These are phyloP conservation scores for Coemansia sp. DNA, from an alignment of 192 early-diverging fungal genomes.

Conservation along the genomic window DNA sequence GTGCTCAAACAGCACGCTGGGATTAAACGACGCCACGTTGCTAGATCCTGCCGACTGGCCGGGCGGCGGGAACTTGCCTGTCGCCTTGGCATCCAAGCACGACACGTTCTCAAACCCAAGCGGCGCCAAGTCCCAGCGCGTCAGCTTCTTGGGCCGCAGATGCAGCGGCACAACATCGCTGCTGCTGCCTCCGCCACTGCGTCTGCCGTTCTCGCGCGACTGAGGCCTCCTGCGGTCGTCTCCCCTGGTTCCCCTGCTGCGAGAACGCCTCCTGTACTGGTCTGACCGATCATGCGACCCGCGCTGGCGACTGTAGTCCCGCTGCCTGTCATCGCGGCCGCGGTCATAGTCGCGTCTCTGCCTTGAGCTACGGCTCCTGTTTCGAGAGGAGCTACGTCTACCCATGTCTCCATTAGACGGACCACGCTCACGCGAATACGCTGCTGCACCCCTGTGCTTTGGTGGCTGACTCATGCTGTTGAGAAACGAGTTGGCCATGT, in stretches of 20 bases:
- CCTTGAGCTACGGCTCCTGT: conserved; percentile 47
- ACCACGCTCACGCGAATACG: conserved; percentile 6
- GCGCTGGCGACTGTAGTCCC: conserved; percentile 50
- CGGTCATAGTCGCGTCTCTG: conserved; percentile 58
- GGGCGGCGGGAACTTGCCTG: conserved; percentile 62
- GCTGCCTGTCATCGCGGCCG: conserved; percentile 56
- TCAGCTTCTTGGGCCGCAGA: conserved; percentile 74
- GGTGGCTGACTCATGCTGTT: conserved; percentile 39
- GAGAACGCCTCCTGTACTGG: conserved; percentile 51
- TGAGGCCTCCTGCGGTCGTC: conserved; percentile 24
- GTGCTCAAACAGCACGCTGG: conserved; percentile 39
- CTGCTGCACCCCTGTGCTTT: not conserved
- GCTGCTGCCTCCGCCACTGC: conserved; percentile 28
- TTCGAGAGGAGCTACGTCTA: conserved; percentile 34
- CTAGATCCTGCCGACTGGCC: conserved; percentile 41
- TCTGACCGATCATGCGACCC: conserved; percentile 34
- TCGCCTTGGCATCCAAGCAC: conserved; percentile 85
- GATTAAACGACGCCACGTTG: conserved; percentile 52
- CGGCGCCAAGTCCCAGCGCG: conserved; percentile 93
- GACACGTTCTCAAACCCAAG: conserved; percentile 86
- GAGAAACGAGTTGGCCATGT: conserved; percentile 39
- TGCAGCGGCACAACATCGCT: conserved; percentile 72
- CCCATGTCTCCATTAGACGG: conserved; percentile 2
- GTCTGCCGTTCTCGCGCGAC: conserved; percentile 47
- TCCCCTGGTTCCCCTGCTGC: conserved; percentile 38